Evolutionary conservation across 202 grass and related monocot genomes (phyloP), one percentile per base, ranked within the genome.

Genomic region (Brachypodium distachyon): DNA sequence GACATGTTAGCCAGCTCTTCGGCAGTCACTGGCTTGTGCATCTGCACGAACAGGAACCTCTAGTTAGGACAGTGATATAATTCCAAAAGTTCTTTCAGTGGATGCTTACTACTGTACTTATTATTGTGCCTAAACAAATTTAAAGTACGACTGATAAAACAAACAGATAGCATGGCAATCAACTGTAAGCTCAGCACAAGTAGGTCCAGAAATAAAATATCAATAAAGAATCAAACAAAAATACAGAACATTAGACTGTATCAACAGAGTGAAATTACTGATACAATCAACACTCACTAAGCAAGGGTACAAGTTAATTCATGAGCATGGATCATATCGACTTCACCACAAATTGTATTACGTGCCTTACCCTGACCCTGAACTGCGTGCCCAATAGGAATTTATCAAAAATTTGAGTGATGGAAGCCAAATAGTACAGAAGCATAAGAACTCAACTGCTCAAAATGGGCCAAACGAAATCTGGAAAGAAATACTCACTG

Each of bases 11-110:
- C 66, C 74, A 97, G 53, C 33, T 97, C 90, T 81, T 91, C 90
- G 61, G 81, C 70, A 37, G 83, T 82, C 51, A 97, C 86, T 80
- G 86, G 82, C 57, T 90, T 97, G 76, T 97, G 94, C 88, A 97
- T 87, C 94, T 93, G 91, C 46, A 89, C 9, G 6, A 77, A 87
- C 36, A 84, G 40, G 75, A 75, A 76, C 7, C 0, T 40, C 37
- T 22, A 47, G 56, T 92, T 77, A 88, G 25, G 61, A 64, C 38
- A 38, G 18, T 66, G 16, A 18, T 41, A 25, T 0, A 33, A 37
- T 26, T 67, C 23, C 56, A 48, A 1, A 22, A 41, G 63, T 8
- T 27, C 14, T 72, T 82, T 79, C 14, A 48, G 27, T 46, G 29
- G 51, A 54, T 69, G 64, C 26, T n/a, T n/a, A n/a, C 31, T 41